phyloP scores from a whole-genome alignment of 1,284 basidiomycete species.

The Leccinum solheimii region DNA sequence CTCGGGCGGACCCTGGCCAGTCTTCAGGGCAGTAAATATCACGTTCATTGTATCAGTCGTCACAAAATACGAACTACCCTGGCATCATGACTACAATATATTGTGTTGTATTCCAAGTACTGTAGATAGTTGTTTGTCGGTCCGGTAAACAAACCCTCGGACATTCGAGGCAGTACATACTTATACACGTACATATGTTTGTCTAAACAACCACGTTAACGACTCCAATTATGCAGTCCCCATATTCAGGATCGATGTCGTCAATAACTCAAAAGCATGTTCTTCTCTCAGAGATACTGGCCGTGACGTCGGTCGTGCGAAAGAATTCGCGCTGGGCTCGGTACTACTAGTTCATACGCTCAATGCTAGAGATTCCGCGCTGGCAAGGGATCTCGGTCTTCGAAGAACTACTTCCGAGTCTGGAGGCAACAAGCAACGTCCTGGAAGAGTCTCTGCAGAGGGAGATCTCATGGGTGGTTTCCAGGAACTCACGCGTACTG shows the following conservation, averaged over 20 bases:
- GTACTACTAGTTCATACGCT: constrained; percentile 52
- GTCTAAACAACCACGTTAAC: not conserved
- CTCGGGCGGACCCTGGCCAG: constrained; percentile 48
- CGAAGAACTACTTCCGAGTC: constrained; percentile 50
- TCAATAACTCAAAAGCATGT: constrained; percentile 69
- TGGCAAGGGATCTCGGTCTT: constrained; percentile 74
- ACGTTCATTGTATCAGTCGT: constrained; percentile 13
- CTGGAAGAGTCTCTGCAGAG: constrained; percentile 57
- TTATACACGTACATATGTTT: not conserved
- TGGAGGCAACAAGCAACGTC: constrained; percentile 39
- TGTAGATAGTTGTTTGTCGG: constrained; percentile 20
- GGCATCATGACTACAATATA: not conserved
- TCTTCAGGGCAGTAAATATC: constrained; percentile 38
- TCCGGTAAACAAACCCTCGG: constrained; percentile 17
- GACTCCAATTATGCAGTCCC: constrained; percentile 18
- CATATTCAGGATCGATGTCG: constrained; percentile 13
- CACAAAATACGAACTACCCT: constrained; percentile 8
- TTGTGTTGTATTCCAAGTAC: not conserved
- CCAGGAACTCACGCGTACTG: constrained; percentile 76
- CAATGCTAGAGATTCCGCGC: constrained; percentile 58
- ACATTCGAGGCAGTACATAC: not conserved
- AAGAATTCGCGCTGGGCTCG: constrained; percentile 91
- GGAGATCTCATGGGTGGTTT: constrained; percentile 89
- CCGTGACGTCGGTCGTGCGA: constrained; percentile 95
- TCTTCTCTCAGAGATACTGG: constrained; percentile 83